Base-by-base conservation (phyloP, 148 eudicot species). In the Linanthus parryae region DNA sequence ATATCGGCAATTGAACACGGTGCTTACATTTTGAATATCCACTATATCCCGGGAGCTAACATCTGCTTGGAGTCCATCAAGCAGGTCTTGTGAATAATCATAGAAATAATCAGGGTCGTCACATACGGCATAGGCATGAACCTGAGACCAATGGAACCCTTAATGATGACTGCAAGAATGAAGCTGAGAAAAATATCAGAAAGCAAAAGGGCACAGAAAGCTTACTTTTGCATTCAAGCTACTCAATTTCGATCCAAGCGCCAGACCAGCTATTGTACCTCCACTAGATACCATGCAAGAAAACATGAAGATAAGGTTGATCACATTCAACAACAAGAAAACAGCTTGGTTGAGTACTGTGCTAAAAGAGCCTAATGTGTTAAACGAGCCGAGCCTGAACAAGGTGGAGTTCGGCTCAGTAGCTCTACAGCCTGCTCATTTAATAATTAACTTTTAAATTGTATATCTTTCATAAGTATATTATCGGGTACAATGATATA, bases 81-180 rank as follows among this genome's bases (percentile, higher is more conserved):
- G 66, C 20, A 82, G 81, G 55, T 73, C 77, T 75, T 82, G 88
- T 51, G 59, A 74, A 73, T 60, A 82, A 33, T 82, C 85, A 61
- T 84, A 82, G 72, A 94, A 94, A 80, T 88, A 94, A 54, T 84
- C 82, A 25, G 99, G 99, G 58, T 80, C 79, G 44, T 94, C 99
- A 72, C 96, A 88, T 40, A 94, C 96, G 33, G 88, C 72, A 59
- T 57, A 94, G 23, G 95, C 95, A 68, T 67, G 84, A 51, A 94
- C 96, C 99, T 94, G 66, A 33, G 58, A 42, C 56, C 52, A 59
- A n/a, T 39, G 23, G 27, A 36, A 44, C 38, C 18, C 24, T 49
- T 33, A 59, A 16, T 60, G 42, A 54, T 24, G 34, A 33, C 13
- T 23, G 47, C 33, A 39, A 18, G 27, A 30, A 39, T 19, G 11